phyloP scores from a whole-genome alignment of 495 filamentous ascomycete genomes.

The Ramalina peruviana region DNA sequence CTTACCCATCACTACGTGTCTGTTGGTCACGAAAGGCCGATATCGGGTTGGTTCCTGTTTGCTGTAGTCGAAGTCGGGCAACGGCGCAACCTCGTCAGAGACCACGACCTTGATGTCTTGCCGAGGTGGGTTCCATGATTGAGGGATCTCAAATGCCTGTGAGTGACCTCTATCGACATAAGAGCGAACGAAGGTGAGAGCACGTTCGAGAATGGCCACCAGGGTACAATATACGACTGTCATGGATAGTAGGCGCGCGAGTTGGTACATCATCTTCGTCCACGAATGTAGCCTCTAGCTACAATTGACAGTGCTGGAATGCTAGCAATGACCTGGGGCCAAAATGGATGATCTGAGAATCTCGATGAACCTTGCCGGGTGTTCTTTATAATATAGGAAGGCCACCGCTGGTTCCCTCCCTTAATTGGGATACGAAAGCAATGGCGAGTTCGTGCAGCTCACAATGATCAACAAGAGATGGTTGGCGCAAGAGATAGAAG shows the following conservation, averaged over 20 bases:
- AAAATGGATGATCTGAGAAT: too few relatives aligned
- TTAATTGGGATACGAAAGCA: too few relatives aligned
- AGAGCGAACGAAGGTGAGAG: not conserved
- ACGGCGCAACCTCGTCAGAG: not conserved
- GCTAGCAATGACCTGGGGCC: too few relatives aligned
- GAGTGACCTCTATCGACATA: not conserved
- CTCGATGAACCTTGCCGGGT: too few relatives aligned
- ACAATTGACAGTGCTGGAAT: too few relatives aligned
- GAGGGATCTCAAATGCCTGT: not conserved
- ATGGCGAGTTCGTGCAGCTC: too few relatives aligned
- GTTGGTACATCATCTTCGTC: constrained; percentile 3
- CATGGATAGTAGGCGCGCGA: not conserved
- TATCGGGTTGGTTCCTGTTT: constrained; percentile 4
- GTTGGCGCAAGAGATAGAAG: too few relatives aligned
- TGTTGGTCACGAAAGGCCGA: constrained; percentile 5
- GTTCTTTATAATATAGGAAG: too few relatives aligned
- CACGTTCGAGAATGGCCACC: not conserved
- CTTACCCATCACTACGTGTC: constrained; percentile 9
- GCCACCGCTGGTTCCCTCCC: too few relatives aligned
- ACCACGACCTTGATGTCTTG: not conserved
- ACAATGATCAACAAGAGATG: too few relatives aligned
- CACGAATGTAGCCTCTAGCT: too few relatives aligned
- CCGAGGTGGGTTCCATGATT: not conserved
- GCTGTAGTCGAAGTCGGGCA: constrained; percentile 1
- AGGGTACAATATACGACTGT: constrained; percentile 3